Conservation (phyloP, 2,329 filamentous ascomycete genomes). For the Neofusicoccum sp. region DNA sequence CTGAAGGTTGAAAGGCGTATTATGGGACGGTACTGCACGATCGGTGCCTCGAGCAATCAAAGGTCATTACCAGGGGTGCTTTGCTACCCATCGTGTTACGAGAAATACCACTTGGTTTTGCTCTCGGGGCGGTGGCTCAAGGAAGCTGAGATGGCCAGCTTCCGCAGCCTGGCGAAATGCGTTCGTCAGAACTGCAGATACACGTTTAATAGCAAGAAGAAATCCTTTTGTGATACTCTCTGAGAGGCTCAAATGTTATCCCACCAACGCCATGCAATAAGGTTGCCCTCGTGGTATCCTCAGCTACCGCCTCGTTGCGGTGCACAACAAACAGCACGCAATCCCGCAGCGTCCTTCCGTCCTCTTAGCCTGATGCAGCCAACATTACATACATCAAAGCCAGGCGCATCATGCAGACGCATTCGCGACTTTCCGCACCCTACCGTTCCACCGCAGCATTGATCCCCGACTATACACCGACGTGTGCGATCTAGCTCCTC, state of each 20-base stretch:
- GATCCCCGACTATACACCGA: neutral
- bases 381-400: neutral
- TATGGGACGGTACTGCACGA: neutral
- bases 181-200: neutral
- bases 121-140: neutral
- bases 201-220: neutral
- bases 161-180: neutral
- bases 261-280: constrained; percentile 17
- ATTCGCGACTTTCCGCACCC: neutral
- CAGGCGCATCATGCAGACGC: neutral
- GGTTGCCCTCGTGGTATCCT: constrained; percentile 7
- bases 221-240: neutral
- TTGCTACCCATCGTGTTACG: neutral
- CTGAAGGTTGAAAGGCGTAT: neutral
- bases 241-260: neutral
- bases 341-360: neutral
- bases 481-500: constrained; percentile 26
- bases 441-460: neutral
- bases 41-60: neutral
- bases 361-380: neutral
- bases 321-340: neutral
- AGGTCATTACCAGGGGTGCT: neutral
- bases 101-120: neutral
- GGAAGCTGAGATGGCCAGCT: neutral
- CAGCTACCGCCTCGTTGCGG: neutral